phyloP scores from a whole-genome alignment of 805 yeast species.

The Ogataea wickerhamii region DNA sequence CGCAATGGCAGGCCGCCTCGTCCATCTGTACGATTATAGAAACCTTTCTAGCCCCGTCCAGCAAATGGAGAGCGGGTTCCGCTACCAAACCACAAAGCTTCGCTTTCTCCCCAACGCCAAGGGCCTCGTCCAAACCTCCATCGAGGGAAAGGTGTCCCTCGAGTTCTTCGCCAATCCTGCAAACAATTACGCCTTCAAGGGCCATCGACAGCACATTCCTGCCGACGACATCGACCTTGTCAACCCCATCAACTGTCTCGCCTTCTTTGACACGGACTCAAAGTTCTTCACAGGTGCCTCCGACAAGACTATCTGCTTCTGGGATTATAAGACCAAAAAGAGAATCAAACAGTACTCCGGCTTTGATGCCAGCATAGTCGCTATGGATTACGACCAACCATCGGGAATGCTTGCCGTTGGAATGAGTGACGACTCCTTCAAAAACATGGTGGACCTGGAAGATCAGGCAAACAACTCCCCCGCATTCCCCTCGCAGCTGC shows the following conservation, averaged over 20 bases:
- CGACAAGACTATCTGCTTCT: slow-evolving; percentile 29
- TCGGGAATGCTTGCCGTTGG: slow-evolving; percentile 33
- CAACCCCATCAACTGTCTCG: slow-evolving; percentile 24
- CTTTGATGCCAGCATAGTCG: slow-evolving; percentile 21
- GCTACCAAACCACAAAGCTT: slow-evolving; percentile 59
- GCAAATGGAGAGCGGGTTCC: slow-evolving; percentile 24
- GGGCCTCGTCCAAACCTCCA: slow-evolving; percentile 65
- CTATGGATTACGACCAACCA: slow-evolving; percentile 13
- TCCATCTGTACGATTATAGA: slow-evolving; percentile 51
- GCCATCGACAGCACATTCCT: slow-evolving; percentile 52
- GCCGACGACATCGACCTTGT: slow-evolving; percentile 19
- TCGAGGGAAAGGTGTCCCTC: slow-evolving; percentile 77
- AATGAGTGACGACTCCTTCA: slow-evolving; percentile 42
- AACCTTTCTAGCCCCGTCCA: slow-evolving; percentile 11
- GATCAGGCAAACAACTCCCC: slow-evolving; percentile 20
- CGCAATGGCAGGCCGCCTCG: slow-evolving; percentile 49
- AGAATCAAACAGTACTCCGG: slow-evolving; percentile 25
- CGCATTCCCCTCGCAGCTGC: slow-evolving; percentile 14
- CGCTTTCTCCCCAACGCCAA: slow-evolving; percentile 50
- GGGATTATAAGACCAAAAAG: slow-evolving; percentile 31
- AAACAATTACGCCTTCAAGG: slow-evolving; percentile 69
- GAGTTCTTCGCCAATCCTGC: slow-evolving; percentile 49
- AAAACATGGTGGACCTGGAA: slow-evolving; percentile 24
- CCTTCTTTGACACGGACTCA: slow-evolving; percentile 13
- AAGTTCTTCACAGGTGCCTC: slow-evolving; percentile 28